Evolutionary conservation across 2,329 filamentous ascomycete genomes (phyloP), one percentile per base, ranked within the genome.

Genomic region (Sporothrix curviconia): DNA sequence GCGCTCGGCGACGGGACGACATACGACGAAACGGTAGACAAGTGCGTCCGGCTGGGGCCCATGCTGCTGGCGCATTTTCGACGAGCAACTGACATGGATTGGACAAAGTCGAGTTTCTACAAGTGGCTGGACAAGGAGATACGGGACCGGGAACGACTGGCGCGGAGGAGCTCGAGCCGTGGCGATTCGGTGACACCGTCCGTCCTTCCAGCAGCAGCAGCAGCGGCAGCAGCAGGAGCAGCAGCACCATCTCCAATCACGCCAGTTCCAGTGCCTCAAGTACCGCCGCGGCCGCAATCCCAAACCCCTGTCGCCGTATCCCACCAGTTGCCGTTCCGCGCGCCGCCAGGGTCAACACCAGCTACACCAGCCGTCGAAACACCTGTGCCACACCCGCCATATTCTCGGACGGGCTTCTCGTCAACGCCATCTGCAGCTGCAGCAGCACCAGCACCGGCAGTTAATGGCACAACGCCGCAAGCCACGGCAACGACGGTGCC

Each of bases 21-120:
- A 1, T 68, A 76, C 5, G 70, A 76, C 25, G 80, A 84, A 55
- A 77, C 78, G 1, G 66, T 62, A n/a, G 66, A 72, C 15, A 71
- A 76, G 25, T 79, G 77, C 55, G 63, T 72, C 36, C 72, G 76
- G 17, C 78, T 83, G 60, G 77, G 76, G 1, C 65, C 72, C 1
- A 82, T 83, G 59, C 67, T 84, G 2, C 70, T 81, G 12, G 72
- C 73, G 4, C 80, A 84, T 57, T 78, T 82, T 47, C 65, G 71
- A 1, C 75, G 75, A 51, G 74, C 75, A 24, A 56, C 46, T 4
- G 63, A 66, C 0, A 67, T 76, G 25, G 67, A 72, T 36, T 81
- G 78, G 79, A 61, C 63, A 8, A 53, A 62, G 3, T 82, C 78
- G 0, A 66, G 66, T 5, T 79, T 84, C 59, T 72, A 76, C 59